Conservation (phyloP, 129 eudicot genomes). For the Mikania micrantha region DNA sequence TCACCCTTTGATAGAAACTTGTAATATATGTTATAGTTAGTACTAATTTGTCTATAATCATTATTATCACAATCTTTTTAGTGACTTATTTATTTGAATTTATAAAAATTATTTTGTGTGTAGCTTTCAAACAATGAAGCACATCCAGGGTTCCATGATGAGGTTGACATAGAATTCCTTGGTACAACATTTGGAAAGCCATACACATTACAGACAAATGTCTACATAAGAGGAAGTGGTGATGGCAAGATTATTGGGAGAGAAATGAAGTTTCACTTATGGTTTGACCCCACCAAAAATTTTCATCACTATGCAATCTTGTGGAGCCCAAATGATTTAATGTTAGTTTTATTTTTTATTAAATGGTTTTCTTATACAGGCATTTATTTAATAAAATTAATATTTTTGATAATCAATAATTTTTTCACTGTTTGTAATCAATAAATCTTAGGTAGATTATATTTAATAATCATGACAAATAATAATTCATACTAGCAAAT, state of each 20-base stretch:
- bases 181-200: conserved; percentile 77
- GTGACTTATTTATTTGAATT: not conserved
- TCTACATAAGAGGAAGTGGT: conserved; percentile 61
- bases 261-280: conserved; percentile 65
- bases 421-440: too few species aligned
- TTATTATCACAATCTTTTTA: not conserved
- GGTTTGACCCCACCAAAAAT: conserved; percentile 58
- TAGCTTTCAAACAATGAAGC: conserved; percentile 54
- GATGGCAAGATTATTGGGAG: conserved; percentile 60
- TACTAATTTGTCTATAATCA: not conserved
- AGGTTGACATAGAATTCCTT: conserved; percentile 61
- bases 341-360: conserved; percentile 32
- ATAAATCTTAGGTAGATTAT: too few species aligned
- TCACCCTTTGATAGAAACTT: not conserved
- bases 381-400: not conserved
- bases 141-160: conserved; percentile 65
- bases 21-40: not conserved
- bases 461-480: too few species aligned
- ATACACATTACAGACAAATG: conserved; percentile 58
- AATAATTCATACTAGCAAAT: too few species aligned
- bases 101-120: not conserved
- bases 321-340: conserved; percentile 54
- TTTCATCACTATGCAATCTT: conserved; percentile 64
- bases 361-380: not conserved
- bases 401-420: not conserved